Evolutionary conservation across 352 stramenopile species (phyloP).

Genomic region (Stephanocyclus meneghinianus): DNA sequence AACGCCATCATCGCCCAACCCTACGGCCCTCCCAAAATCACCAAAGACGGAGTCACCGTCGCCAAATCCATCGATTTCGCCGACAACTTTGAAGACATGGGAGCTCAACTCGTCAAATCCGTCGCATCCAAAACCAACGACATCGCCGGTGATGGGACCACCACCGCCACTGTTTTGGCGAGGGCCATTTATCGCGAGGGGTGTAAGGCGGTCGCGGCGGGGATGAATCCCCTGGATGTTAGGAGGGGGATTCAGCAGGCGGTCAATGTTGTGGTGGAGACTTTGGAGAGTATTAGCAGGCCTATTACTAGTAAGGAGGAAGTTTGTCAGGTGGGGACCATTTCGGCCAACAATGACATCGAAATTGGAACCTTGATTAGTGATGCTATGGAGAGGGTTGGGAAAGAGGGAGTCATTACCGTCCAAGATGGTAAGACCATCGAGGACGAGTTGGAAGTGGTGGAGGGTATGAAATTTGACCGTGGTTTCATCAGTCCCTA

Average conservation of each 20-base stretch:
- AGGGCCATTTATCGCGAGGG: conserved; percentile 98
- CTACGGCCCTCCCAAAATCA: conserved; percentile 96
- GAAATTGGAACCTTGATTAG: conserved; percentile 98
- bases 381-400: conserved; percentile 99
- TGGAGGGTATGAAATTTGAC: conserved; percentile 99
- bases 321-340: conserved; percentile 98
- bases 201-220: conserved; percentile 98
- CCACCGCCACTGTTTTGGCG: conserved; percentile 97
- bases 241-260: conserved; percentile 96
- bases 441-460: conserved; percentile 99
- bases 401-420: conserved; percentile 97
- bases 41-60: conserved; percentile 97
- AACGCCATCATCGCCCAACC: conserved; percentile 99
- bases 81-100: conserved; percentile 91
- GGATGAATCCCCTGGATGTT: conserved; percentile 99
- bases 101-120: conserved; percentile 81
- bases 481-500: conserved; percentile 99
- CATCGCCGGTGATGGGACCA: conserved; percentile 98
- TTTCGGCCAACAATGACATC: conserved; percentile 97
- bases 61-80: conserved; percentile 97
- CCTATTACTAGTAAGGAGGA: conserved; percentile 98
- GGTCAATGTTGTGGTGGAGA: conserved; percentile 93
- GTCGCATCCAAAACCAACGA: conserved; percentile 99
- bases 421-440: conserved; percentile 99
- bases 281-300: conserved; percentile 93